Base-by-base conservation (phyloP, 2,329 filamentous ascomycete species). In the Claviceps monticola region DNA sequence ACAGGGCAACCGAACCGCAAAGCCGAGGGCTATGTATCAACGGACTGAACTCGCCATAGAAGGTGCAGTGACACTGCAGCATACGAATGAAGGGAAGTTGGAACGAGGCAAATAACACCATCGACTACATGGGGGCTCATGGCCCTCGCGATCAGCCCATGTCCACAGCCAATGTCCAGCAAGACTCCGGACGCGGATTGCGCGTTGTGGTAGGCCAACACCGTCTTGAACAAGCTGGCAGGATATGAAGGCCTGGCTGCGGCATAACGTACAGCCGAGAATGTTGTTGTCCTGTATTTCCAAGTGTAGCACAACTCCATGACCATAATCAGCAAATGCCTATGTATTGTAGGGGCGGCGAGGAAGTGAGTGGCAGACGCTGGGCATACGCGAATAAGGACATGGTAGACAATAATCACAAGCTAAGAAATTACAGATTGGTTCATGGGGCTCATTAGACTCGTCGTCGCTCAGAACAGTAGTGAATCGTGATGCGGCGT, bases 111-210 rank as follows among this genome's bases (percentile, higher is more conserved):
- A 11, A 11, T 34, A 34, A 34, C 29, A 34, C 9, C 29, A 34
- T 34, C 29, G 29, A 11, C 29, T 34, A 21, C 21, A 21, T 68
- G 63, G n/a, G 70, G 66, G 48, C 73, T 70, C 34, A 85, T 66
- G 26, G 71, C 70, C 7, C 77, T 74, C 6, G 78, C 68, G 21
- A 81, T 72, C 49, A 78, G 67, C 21, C 80, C 81, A 54, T 81
- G 79, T 3, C 81, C 81, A 57, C 77, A 80, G 48, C 82, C 81
- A n/a, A 84, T 67, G 60, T 84, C 82, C 8, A 84, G 61, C 19
- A 73, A 57, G 2, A 61, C 64, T 8, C 65, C 64, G 4, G 53
- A 50, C 0, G 59, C 29, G 1, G 59, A 61, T 54, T 59, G 67
- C 19, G 55, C 65, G 23, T 68, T 66, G 62, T 83, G 78, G 62